Evolutionary conservation across 2,329 filamentous ascomycete species (phyloP).

Genomic region (Xenosphaeropsis pyriputrescens): DNA sequence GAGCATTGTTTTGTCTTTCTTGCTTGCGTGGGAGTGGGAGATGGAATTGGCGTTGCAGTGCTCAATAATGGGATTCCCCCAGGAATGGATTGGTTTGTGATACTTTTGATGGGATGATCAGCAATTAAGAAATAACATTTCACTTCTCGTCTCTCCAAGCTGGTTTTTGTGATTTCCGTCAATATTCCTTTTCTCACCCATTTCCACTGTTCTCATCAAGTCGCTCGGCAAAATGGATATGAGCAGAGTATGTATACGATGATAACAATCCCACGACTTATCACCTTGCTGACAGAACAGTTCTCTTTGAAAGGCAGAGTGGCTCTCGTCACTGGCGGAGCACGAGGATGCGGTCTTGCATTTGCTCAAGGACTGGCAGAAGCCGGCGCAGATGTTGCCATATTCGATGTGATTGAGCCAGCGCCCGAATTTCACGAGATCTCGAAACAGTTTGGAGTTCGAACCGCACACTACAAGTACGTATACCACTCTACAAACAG

Average conservation of each 20-base stretch:
- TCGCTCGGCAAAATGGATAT: background rate
- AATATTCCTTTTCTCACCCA: background rate
- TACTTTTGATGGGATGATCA: too few relatives aligned
- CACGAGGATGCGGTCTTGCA: constrained; percentile 26
- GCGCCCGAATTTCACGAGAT: constrained; percentile 23
- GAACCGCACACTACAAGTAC: constrained; percentile 23
- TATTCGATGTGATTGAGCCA: constrained; percentile 29
- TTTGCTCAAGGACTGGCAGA: constrained; percentile 28
- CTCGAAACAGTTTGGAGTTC: constrained; percentile 24
- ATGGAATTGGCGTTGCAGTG: too few relatives aligned
- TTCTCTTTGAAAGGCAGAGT: constrained; percentile 30
- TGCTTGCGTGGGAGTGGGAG: too few relatives aligned
- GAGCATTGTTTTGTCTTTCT: too few relatives aligned
- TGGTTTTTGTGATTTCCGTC: background rate
- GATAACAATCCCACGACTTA: background rate
- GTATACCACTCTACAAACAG: background rate
- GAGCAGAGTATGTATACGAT: background rate
- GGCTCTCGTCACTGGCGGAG: constrained; percentile 30
- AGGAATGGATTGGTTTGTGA: too few relatives aligned
- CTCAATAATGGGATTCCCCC: too few relatives aligned
- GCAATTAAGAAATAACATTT: too few relatives aligned
- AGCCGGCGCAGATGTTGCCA: constrained; percentile 26
- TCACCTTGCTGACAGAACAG: constrained; percentile 7
- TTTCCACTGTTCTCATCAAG: background rate
- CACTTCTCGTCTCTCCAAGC: too few relatives aligned